phyloP scores from a whole-genome alignment of 768 basidiomycete genomes.

The Boletus fagicola region DNA sequence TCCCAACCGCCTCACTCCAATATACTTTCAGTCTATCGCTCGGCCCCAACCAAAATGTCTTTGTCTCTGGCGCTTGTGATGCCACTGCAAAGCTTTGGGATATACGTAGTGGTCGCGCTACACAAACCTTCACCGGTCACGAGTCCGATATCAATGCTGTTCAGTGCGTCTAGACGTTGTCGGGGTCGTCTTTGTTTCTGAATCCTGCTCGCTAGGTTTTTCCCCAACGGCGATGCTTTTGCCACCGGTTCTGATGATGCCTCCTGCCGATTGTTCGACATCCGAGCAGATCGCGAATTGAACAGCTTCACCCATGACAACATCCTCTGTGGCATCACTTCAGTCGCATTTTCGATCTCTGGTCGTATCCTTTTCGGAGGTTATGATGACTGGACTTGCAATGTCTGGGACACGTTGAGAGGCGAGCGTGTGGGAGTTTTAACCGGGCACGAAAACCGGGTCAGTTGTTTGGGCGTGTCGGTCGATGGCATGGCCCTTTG shows the following conservation, averaged over 20 bases:
- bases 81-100: constrained; percentile 99
- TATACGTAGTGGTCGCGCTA: constrained; percentile 94
- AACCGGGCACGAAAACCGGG: constrained; percentile 97
- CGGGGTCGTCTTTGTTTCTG: neutral
- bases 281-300: constrained; percentile 94
- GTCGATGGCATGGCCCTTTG: constrained; percentile 98
- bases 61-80: constrained; percentile 99
- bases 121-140: constrained; percentile 97
- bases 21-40: constrained; percentile 72
- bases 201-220: constrained; percentile 63
- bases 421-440: constrained; percentile 97
- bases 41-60: constrained; percentile 89
- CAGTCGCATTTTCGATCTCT: constrained; percentile 97
- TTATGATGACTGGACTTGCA: constrained; percentile 99
- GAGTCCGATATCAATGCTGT: constrained; percentile 99
- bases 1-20: constrained; percentile 10
- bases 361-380: constrained; percentile 97
- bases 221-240: constrained; percentile 99
- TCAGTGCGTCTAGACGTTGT: constrained; percentile 57
- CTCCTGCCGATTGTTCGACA: constrained; percentile 96
- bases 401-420: constrained; percentile 99
- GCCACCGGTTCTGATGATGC: constrained; percentile 99
- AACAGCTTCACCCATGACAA: constrained; percentile 98
- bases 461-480: constrained; percentile 94
- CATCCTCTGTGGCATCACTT: constrained; percentile 97